These are phyloP conservation scores for Kodamaea laetipori DNA, from an alignment of 805 yeast species.

Conservation along the genomic window DNA sequence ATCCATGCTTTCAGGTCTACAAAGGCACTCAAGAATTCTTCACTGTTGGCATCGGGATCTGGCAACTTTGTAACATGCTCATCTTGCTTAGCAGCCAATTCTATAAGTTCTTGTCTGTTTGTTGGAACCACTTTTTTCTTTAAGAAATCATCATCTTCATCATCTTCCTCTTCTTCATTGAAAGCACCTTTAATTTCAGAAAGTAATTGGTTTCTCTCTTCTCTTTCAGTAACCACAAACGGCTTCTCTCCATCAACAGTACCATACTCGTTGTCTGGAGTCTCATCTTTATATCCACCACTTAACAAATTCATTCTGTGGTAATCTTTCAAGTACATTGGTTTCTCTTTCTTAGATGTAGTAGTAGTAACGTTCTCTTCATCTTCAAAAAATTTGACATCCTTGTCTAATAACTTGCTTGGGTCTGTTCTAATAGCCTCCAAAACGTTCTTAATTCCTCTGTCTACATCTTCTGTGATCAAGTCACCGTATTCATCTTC, in stretches of 20 bases:
- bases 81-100: slow-evolving; percentile 17
- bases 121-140: slow-evolving; percentile 51
- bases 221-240: slow-evolving; percentile 71
- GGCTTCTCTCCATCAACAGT: slow-evolving; percentile 63
- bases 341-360: slow-evolving; percentile 46
- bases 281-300: slow-evolving; percentile 59
- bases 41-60: slow-evolving; percentile 56
- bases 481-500: slow-evolving; percentile 93
- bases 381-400: slow-evolving; percentile 72
- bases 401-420: slow-evolving; percentile 62
- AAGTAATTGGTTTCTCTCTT: slow-evolving; percentile 72
- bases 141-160: slow-evolving; percentile 50
- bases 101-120: slow-evolving; percentile 10
- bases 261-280: slow-evolving; percentile 36
- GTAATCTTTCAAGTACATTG: slow-evolving; percentile 87
- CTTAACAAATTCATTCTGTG: slow-evolving; percentile 81
- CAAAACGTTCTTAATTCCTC: slow-evolving; percentile 73
- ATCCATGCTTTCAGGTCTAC: slow-evolving; percentile 86
- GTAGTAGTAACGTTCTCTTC: slow-evolving; percentile 28
- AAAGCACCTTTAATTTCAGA: slow-evolving; percentile 76
- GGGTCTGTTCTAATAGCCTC: slow-evolving; percentile 71
- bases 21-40: slow-evolving; percentile 72
- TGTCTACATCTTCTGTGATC: slow-evolving; percentile 81
- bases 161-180: slow-evolving; percentile 40
- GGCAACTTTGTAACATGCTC: slow-evolving; percentile 50